Base-by-base conservation (phyloP, 2,329 filamentous ascomycete species). In the Microdochium bolleyi region DNA sequence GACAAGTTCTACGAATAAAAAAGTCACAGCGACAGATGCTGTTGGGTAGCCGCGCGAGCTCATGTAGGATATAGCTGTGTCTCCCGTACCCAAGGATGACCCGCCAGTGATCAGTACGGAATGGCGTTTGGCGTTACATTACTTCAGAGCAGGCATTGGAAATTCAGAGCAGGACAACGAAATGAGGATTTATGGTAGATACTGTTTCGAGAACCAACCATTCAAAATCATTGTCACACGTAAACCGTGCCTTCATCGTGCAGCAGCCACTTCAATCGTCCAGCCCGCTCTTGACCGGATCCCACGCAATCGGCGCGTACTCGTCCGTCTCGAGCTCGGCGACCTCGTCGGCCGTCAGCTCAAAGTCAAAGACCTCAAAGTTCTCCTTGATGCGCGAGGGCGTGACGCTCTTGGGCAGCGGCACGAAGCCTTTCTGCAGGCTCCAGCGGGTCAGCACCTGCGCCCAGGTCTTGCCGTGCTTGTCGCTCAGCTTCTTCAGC, bases 361-460 rank as follows among this genome's bases (percentile, higher is more conserved):
- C 74, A 62, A 83, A 83, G 60, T 79, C 76, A 60, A 72, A 83
- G 13, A 83, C 55, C 2, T 69, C 69, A 0, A 76, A 67, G 60
- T 91, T 92, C 63, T 83, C 78, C 54, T 74, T 71, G 57, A 91
- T 89, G 13, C 87, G 76, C 27, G 76, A 79, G 0, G 82, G 77
- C 3, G 80, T 86, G 50, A 86, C 85, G 55, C 84, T 89, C 77
- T 91, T 91, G 22, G 87, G 85, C 55, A 91, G 71, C 48, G 87
- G 87, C 32, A 88, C 76, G 66, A 82, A 84, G 3, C 82, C 86
- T 70, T 89, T 92, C 69, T 95, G 88, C 68, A 95, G 67, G 59
- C 87, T 88, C 79, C 89, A 96, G 57, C 90, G 79, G 50, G 95
- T 71, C 62, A 96, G 69, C 10, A 95, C 72, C 74, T 95, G 91